Conservation (phyloP, 768 basidiomycete species). For the Podaxis mareebaensis region DNA sequence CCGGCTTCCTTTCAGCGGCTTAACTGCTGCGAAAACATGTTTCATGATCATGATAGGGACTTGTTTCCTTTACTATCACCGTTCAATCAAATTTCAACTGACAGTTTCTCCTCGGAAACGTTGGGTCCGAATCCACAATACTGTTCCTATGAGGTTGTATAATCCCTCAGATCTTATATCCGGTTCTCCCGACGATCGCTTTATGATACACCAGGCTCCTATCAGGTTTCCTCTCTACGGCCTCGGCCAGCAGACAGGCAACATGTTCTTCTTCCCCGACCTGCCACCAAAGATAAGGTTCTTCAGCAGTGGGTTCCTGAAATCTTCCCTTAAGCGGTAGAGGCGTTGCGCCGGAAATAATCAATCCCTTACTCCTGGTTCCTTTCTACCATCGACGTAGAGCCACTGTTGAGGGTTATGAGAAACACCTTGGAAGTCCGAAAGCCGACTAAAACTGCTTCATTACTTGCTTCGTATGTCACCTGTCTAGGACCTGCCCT, state of each 20-base stretch:
- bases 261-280: background rate
- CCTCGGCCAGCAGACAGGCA: background rate
- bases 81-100: background rate
- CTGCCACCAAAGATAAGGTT: background rate
- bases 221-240: background rate
- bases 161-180: background rate
- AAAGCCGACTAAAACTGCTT: background rate
- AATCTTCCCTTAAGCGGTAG: background rate
- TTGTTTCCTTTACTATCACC: background rate
- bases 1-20: background rate
- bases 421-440: background rate
- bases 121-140: background rate
- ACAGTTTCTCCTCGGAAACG: background rate
- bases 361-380: background rate
- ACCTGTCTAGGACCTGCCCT: background rate
- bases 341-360: background rate
- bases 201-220: background rate
- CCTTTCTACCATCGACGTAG: background rate
- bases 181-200: background rate
- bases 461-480: background rate
- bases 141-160: background rate
- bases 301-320: background rate
- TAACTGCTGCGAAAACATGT: background rate
- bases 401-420: background rate
- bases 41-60: background rate